These are phyloP conservation scores for Yarrowia osloensis DNA, from an alignment of 805 yeast genomes.

Conservation along the genomic window DNA sequence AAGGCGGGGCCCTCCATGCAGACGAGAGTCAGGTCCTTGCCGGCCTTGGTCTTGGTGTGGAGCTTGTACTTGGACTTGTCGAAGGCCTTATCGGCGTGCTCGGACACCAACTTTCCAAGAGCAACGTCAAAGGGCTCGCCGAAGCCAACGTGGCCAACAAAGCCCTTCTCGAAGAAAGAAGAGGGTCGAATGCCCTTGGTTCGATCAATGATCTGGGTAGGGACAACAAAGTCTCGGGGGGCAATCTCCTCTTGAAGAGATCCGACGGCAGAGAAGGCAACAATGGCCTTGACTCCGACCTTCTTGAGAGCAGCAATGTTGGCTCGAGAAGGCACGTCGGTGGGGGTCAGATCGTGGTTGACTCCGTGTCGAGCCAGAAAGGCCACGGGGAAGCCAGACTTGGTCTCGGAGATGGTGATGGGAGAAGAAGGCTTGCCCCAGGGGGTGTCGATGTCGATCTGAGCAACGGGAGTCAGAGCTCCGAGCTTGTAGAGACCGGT, in stretches of 20 bases:
- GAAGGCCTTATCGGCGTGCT: slow-evolving; percentile 44
- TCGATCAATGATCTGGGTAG: slow-evolving; percentile 94
- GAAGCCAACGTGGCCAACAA: slow-evolving; percentile 96
- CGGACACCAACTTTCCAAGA: slow-evolving; percentile 65
- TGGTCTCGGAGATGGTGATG: slow-evolving; percentile 82
- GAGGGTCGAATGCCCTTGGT: slow-evolving; percentile 93
- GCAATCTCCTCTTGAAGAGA: slow-evolving; percentile 83
- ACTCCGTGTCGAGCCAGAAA: slow-evolving; percentile 93
- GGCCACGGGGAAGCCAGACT: slow-evolving; percentile 79
- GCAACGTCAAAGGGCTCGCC: slow-evolving; percentile 93
- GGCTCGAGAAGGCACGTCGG: slow-evolving; percentile 90
- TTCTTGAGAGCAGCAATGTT: slow-evolving; percentile 93
- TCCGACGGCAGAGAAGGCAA: slow-evolving; percentile 96
- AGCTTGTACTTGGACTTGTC: slow-evolving; percentile 50
- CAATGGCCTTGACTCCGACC: slow-evolving; percentile 80
- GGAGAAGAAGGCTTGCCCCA: slow-evolving; percentile 98
- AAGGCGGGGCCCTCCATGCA: slow-evolving; percentile 99
- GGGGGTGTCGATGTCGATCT: slow-evolving; percentile 81
- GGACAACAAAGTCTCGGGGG: slow-evolving; percentile 96
- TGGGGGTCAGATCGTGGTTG: slow-evolving; percentile 85
- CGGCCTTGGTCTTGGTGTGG: slow-evolving; percentile 67
- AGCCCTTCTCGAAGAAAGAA: slow-evolving; percentile 86
- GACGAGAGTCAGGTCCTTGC: slow-evolving; percentile 76
- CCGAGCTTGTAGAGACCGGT: slow-evolving; percentile 93
- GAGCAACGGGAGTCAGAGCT: slow-evolving; percentile 80